Percentiles rank a stretch among this genome's conserved stretches.
Evolutionary conservation across 192 early-diverging fungal species (phyloP).

Genomic region (Dissophora globulifera): DNA sequence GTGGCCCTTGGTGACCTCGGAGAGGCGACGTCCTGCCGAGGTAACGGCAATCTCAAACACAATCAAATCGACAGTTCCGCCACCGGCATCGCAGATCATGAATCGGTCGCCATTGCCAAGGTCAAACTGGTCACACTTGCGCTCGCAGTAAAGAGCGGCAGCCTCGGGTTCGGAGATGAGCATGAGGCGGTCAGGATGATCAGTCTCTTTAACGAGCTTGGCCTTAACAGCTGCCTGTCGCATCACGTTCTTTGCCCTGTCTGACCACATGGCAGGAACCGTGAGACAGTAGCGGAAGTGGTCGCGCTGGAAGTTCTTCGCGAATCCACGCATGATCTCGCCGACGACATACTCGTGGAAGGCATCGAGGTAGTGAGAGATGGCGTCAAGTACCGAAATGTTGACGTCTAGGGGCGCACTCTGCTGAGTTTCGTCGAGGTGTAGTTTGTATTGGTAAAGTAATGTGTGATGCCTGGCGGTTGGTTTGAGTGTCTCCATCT

Average conservation of each 20-base stretch:
- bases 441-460: slow-evolving; percentile 56
- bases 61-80: slow-evolving; percentile 64
- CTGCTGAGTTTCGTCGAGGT: slow-evolving; percentile 54
- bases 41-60: slow-evolving; percentile 61
- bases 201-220: slow-evolving; percentile 40
- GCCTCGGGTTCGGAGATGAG: slow-evolving; percentile 60
- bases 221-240: slow-evolving; percentile 55
- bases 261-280: slow-evolving; percentile 48
- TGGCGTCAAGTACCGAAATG: slow-evolving; percentile 53
- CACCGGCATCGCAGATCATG: slow-evolving; percentile 64
- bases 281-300: slow-evolving; percentile 55
- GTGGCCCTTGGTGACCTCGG: slow-evolving; percentile 59
- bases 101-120: slow-evolving; percentile 52
- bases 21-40: slow-evolving; percentile 38
- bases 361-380: slow-evolving; percentile 57
- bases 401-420: slow-evolving; percentile 49
- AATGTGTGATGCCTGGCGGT: slow-evolving; percentile 46
- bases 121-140: slow-evolving; percentile 57
- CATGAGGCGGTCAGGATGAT: slow-evolving; percentile 55
- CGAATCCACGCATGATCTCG: slow-evolving; percentile 57
- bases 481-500: slow-evolving; percentile 44
- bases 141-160: slow-evolving; percentile 59
- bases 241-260: slow-evolving; percentile 57
- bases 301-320: slow-evolving; percentile 55
- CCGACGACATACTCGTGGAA: slow-evolving; percentile 54